Evolutionary conservation across 2,329 filamentous ascomycete genomes (phyloP).

Genomic region (Lachnellula arida): DNA sequence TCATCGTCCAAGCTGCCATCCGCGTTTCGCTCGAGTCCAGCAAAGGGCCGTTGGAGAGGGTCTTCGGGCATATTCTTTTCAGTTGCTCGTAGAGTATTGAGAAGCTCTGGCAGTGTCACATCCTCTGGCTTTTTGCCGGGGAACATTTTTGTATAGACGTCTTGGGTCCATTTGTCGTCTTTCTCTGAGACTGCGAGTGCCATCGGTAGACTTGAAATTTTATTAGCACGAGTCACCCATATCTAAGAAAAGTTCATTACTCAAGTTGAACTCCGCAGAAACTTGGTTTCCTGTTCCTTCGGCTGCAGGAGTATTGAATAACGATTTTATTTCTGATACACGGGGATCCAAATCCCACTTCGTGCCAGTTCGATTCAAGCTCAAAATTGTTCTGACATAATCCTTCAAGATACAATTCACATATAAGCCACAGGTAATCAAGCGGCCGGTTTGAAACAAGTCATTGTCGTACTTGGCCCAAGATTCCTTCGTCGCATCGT

Average conservation of each 20-base stretch:
- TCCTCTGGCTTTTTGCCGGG: constrained; percentile 44
- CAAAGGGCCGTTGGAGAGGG: constrained; percentile 65
- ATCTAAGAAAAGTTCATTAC: constrained; percentile 7
- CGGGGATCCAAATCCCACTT: constrained; percentile 70
- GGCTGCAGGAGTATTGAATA: constrained; percentile 51
- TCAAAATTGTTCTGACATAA: constrained; percentile 65
- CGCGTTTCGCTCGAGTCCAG: constrained; percentile 55
- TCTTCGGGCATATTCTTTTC: constrained; percentile 59
- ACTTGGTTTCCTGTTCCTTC: constrained; percentile 77
- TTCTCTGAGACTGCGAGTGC: constrained; percentile 75
- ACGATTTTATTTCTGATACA: constrained; percentile 53
- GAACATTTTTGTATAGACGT: constrained; percentile 61
- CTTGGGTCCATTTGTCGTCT: constrained; percentile 77
- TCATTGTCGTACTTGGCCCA: constrained; percentile 73
- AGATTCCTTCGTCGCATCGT: constrained; percentile 45
- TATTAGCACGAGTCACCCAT: constrained; percentile 1
- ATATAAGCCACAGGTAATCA: constrained; percentile 71
- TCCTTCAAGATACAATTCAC: constrained; percentile 75
- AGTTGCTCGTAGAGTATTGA: constrained; percentile 58
- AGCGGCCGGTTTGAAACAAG: constrained; percentile 70
- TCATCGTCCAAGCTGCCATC: constrained; percentile 72
- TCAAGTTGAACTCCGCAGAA: constrained; percentile 83
- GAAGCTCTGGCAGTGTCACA: constrained; percentile 56
- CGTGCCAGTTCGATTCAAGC: constrained; percentile 26
- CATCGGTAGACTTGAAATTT: constrained; percentile 61